Conservation (phyloP, 768 basidiomycete species). For the Leccinum barrowsii region DNA sequence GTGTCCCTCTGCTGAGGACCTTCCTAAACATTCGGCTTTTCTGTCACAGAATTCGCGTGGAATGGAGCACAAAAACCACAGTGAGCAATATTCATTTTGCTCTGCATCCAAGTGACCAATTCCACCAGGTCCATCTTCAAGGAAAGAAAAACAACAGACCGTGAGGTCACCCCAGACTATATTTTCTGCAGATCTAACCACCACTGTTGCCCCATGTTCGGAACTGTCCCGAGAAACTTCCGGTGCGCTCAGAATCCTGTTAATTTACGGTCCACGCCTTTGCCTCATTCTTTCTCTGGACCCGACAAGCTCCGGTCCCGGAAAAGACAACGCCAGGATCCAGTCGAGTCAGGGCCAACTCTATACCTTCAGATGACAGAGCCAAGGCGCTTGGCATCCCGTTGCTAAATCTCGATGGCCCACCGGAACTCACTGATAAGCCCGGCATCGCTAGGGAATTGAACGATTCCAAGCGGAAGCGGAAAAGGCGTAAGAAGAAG, state of each 20-base stretch:
- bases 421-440: conserved; percentile 29
- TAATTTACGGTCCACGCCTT: conserved; percentile 5
- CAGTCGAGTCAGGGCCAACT: conserved; percentile 5
- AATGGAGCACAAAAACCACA: not conserved
- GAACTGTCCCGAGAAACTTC: conserved; percentile 6
- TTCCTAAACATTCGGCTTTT: not conserved
- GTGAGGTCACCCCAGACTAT: conserved; percentile 6
- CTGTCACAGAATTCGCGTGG: not conserved
- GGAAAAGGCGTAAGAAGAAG: conserved; percentile 52
- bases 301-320: conserved; percentile 15
- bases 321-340: conserved; percentile 1
- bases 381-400: conserved; percentile 30
- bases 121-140: conserved; percentile 5
- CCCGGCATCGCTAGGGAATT: conserved; percentile 13
- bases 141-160: conserved; percentile 6
- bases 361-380: conserved; percentile 9
- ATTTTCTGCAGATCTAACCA: conserved; percentile 1
- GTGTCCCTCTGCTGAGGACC: not conserved
- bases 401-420: conserved; percentile 55
- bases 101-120: conserved; percentile 1
- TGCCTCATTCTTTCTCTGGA: conserved; percentile 13
- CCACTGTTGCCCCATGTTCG: not conserved
- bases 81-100: conserved; percentile 12
- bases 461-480: conserved; percentile 48
- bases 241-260: conserved; percentile 16